Base-by-base conservation (phyloP, 108 stramenopile species). In the Fragilariopsis cylindrus region DNA sequence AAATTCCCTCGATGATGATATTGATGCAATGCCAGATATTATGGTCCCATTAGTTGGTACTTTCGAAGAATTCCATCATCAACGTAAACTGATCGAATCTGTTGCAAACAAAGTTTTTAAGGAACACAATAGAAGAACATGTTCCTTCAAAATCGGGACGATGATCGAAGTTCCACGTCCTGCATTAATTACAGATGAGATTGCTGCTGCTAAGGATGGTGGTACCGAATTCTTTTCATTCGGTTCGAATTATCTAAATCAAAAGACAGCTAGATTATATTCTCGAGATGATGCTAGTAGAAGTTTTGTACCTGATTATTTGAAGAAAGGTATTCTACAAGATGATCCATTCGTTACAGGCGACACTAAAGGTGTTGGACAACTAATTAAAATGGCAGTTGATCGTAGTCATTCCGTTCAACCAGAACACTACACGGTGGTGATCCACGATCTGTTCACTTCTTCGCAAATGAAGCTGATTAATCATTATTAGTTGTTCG, bases 101-200 rank as follows among this genome's bases (percentile, higher is more conserved):
- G 84, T 80, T 19, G 89, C 89, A 8, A 78, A 88, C 62, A 66
- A 71, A n/a, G 82, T 90, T 13, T 66, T 71, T 54, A 62, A 58
- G 11, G 84, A 88, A 57, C 73, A 85, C 43, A 77, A 77, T 5
- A 62, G 83, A 12, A 53, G 0, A 2, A 15, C 2, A 15, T 7
- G 43, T 12, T 75, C 82, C 21, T 90, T 85, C 66, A 86, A 91
- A 54, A 82, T 96, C 58, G 95, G 95, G 30, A 96, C 95, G 13
- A 96, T 96, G 95, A 88, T 96, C 74, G 95, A 96, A 79, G 87
- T 93, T 19, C 95, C 95, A 11, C 85, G 95, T 19, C 92, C 95
- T 9, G 91, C 91, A 46, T 54, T 93, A 53, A 75, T 84, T 21
- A 87, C 95, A 12, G 85, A 89, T 52, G 70, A 89, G 64, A 80